These are phyloP conservation scores for Haplographium delicatum DNA, from an alignment of 495 filamentous ascomycete species.

Conservation along the genomic window DNA sequence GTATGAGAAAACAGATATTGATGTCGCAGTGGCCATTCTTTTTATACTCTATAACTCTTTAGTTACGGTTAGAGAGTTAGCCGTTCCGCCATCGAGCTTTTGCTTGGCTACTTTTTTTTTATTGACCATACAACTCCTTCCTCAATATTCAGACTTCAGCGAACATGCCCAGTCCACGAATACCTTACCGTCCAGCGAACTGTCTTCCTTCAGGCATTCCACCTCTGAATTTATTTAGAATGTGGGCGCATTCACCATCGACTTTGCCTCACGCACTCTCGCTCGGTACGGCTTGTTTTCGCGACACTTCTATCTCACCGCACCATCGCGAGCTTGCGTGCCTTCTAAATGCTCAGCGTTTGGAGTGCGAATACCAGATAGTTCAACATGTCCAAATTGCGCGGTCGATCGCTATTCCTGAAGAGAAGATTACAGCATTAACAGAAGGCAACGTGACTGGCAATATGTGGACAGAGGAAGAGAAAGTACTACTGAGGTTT, in stretches of 20 bases:
- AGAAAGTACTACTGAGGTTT: conserved; percentile 14
- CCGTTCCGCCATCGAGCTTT: too few relatives aligned
- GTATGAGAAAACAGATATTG: too few relatives aligned
- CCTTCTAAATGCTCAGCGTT: conserved; percentile 9
- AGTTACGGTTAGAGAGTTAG: too few relatives aligned
- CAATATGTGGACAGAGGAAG: conserved; percentile 9
- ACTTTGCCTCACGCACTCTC: conserved; percentile 20
- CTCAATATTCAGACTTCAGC: not conserved
- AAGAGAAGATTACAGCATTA: conserved; percentile 12
- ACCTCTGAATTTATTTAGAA: conserved; percentile 17
- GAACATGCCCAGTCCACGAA: conserved; percentile 9
- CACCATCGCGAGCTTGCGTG: conserved; percentile 15
- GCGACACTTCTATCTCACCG: conserved; percentile 17
- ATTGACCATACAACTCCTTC: too few relatives aligned
- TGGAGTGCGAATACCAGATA: conserved; percentile 18
- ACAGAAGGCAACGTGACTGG: conserved; percentile 7
- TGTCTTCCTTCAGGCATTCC: conserved; percentile 10
- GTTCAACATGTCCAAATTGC: conserved; percentile 16
- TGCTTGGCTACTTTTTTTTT: too few relatives aligned
- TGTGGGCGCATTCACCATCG: conserved; percentile 17
- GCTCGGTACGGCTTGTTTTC: conserved; percentile 20
- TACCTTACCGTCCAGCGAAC: conserved; percentile 14
- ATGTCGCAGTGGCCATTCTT: too few relatives aligned
- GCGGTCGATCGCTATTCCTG: conserved; percentile 1
- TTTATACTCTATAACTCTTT: too few relatives aligned